These are phyloP conservation scores for Oenanthe sinensis DNA, from an alignment of 129 eudicot species.

Conservation along the genomic window DNA sequence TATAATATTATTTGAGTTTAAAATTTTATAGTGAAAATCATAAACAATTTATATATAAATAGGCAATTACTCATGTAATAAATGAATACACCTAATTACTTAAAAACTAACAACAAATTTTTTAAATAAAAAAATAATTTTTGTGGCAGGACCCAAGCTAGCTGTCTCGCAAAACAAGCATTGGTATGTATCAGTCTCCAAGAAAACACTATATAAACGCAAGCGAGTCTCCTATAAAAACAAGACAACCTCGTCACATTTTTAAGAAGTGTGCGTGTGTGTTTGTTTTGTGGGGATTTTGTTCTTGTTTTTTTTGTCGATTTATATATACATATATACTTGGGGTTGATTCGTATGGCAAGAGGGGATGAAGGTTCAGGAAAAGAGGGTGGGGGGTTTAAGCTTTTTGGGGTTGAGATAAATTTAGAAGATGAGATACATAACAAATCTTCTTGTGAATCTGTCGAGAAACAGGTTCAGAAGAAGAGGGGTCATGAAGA, in stretches of 20 bases:
- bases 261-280: not conserved
- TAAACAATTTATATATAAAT: no score
- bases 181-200: not conserved
- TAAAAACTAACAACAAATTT: not conserved
- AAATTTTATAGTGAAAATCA: no score
- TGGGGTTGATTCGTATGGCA: slow-evolving; percentile 3
- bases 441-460: not conserved
- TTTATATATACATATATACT: not conserved
- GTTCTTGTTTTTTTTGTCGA: not conserved
- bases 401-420: slow-evolving; percentile 38
- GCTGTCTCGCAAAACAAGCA: slow-evolving; percentile 4
- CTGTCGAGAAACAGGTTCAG: not conserved
- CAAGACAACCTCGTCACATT: slow-evolving; percentile 1
- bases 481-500: slow-evolving; percentile 7
- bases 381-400: slow-evolving; percentile 23
- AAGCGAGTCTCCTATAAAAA: not conserved
- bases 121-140: no score
- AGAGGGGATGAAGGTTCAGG: slow-evolving; percentile 23
- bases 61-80: no score
- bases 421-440: not conserved
- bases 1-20: no score
- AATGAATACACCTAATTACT: not conserved
- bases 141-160: not conserved
- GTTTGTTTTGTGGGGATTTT: not conserved
- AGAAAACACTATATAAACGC: slow-evolving; percentile 5